A percentile compares a stretch with the other conserved stretches of the same genome.
These are phyloP conservation scores for Inonotus hispidus DNA, from an alignment of 1,284 basidiomycete genomes.

Conservation along the genomic window DNA sequence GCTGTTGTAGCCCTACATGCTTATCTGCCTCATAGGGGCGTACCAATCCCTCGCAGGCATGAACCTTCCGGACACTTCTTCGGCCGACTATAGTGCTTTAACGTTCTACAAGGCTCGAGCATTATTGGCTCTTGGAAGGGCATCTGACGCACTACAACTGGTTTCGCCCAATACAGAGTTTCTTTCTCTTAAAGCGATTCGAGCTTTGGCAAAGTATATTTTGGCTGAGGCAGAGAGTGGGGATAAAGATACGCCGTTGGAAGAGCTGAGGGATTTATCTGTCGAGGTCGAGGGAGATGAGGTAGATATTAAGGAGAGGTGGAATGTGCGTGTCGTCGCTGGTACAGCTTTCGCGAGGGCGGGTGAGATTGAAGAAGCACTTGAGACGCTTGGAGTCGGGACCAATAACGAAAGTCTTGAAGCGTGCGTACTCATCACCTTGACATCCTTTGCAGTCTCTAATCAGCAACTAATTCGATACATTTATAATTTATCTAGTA, in stretches of 20 bases:
- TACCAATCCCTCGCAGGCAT: constrained; percentile 54
- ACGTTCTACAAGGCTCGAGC: constrained; percentile 83
- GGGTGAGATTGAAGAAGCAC: constrained; percentile 84
- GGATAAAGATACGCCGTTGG: constrained; percentile 58
- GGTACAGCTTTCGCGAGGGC: constrained; percentile 81
- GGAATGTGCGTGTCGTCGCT: constrained; percentile 70
- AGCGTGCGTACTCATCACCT: constrained; percentile 57
- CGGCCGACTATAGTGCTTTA: constrained; percentile 56
- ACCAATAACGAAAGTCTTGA: constrained; percentile 74
- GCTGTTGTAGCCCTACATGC: too few species aligned
- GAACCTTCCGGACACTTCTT: constrained; percentile 53
- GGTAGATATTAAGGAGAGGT: constrained; percentile 53
- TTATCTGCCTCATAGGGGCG: constrained; percentile 44
- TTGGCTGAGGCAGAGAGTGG: constrained; percentile 37
- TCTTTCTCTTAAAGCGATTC: constrained; percentile 64
- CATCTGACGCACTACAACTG: constrained; percentile 49
- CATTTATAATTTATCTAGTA: constrained; percentile 43
- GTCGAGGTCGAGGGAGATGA: constrained; percentile 79
- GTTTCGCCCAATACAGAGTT: constrained; percentile 57
- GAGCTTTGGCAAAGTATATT: constrained; percentile 66
- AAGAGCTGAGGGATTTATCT: constrained; percentile 78
- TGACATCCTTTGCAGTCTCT: background rate
- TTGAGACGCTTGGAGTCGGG: constrained; percentile 76
- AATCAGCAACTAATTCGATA: constrained; percentile 7
- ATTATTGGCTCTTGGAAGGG: constrained; percentile 69